Evolutionary conservation across 2,329 filamentous ascomycete genomes (phyloP), one percentile per base, ranked within the genome.

Genomic region (Alternaria dauci): DNA sequence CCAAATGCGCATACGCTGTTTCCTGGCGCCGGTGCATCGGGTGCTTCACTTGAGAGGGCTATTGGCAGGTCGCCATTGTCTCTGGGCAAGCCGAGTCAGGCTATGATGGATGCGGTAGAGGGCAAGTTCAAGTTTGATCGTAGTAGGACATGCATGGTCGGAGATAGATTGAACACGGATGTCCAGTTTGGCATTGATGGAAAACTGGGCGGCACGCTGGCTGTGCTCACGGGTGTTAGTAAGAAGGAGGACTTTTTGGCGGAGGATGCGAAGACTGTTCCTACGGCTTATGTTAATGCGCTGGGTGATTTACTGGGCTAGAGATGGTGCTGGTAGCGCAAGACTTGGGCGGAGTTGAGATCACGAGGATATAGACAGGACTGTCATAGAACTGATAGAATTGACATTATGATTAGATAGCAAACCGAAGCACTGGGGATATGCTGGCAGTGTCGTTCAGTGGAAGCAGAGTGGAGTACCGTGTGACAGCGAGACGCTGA

Each of bases 91-190:
- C 95, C 95, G 3, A 97, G 93, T 76, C 93, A 97, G 82, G 94
- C 94, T 4, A 99, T 99, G 95, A 97, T 99, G 94, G 94, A 98
- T 78, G 93, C 95, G 3, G 91, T 99, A 58, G 94, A 98, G 83
- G 94, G 94, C 59, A 97, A 96, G 80, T 97, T 98, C 79, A 86
- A 91, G 68, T 90, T 99, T 55, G 89, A 98, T 77, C 87, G 94
- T 38, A 87, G 85, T 61, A 88, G 88, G 69, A 92, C 95, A 1
- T 98, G 95, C 80, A 99, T 99, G 95, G 87, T 99, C 43, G 95
- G 95, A 7, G 95, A 99, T 78, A 86, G 95, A 30, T 83, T 97
- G 65, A 92, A 98, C 78, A 99, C 95, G 0, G 95, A 99, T 80
- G 98, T 99, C 76, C 89, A 91, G 77, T 99, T 99, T 77, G 95